Evolutionary conservation across 108 stramenopile genomes (phyloP).

Genomic region (Bacterosira constricta): DNA sequence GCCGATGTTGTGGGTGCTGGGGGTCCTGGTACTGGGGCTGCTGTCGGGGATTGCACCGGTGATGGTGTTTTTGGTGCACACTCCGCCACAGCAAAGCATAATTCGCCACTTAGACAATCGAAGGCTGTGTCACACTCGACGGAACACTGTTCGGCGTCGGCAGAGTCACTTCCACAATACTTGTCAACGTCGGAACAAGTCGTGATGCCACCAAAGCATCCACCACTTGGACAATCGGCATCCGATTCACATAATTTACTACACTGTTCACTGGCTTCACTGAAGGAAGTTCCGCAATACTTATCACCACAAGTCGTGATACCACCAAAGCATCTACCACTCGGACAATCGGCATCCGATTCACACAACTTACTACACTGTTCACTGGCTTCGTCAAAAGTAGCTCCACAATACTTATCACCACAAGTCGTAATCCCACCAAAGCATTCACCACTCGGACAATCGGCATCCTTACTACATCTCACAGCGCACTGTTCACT

Average conservation of each 20-base stretch:
- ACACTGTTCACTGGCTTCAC: neutral
- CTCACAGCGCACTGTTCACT: neutral
- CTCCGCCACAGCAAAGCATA: neutral
- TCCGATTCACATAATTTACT: constrained; percentile 1
- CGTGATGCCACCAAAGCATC: neutral
- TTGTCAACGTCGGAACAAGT: neutral
- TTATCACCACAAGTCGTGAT: neutral
- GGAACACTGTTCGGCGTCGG: neutral
- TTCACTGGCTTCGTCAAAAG: neutral
- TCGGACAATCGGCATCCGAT: neutral
- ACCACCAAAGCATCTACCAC: constrained; percentile 10
- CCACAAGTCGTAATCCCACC: neutral
- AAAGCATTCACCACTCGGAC: neutral
- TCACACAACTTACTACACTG: neutral
- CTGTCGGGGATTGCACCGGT: neutral
- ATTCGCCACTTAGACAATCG: neutral
- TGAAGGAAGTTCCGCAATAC: neutral
- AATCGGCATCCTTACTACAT: constrained; percentile 1
- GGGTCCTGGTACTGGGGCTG: neutral
- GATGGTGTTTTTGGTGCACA: neutral
- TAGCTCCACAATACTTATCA: neutral
- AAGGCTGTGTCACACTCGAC: neutral
- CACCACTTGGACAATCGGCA: constrained; percentile 4
- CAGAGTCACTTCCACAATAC: neutral
- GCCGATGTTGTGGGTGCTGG: neutral